These are phyloP conservation scores for Symbiodinium natans DNA, from an alignment of 73 alveolate species.

Conservation along the genomic window DNA sequence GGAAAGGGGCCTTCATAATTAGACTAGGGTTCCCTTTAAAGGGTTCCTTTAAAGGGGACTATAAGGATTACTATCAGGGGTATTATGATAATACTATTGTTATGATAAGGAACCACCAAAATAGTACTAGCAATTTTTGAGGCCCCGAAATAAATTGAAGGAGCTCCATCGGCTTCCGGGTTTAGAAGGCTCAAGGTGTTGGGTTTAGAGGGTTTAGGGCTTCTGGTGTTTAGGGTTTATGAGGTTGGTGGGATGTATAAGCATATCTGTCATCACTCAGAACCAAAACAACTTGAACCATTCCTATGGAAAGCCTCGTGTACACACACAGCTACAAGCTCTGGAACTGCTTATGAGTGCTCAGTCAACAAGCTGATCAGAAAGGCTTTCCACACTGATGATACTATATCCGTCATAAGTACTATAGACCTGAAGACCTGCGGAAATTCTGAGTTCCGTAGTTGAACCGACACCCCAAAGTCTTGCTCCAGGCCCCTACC, in stretches of 20 bases:
- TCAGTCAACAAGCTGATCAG: background rate
- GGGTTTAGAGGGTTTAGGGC: background rate
- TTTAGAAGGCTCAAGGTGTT: background rate
- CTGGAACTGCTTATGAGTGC: background rate
- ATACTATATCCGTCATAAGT: background rate
- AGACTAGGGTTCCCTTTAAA: background rate
- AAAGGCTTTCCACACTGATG: background rate
- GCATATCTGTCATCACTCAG: background rate
- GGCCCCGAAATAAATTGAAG: background rate
- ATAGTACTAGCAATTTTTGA: too few relatives aligned
- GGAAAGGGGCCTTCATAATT: too few relatives aligned
- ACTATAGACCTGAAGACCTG: background rate
- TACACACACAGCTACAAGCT: background rate
- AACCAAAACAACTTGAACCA: background rate
- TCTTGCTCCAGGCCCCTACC: background rate
- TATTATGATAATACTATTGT: background rate
- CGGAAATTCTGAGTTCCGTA: background rate
- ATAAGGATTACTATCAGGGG: too few relatives aligned
- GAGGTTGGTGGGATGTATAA: background rate
- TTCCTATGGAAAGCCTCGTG: background rate
- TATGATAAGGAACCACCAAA: background rate
- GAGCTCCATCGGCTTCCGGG: background rate
- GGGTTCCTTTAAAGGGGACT: too few relatives aligned
- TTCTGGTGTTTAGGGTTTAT: background rate
- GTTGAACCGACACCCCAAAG: background rate